Base-by-base conservation (phyloP, 345 rosid genomes). In the Pistacia vera region DNA sequence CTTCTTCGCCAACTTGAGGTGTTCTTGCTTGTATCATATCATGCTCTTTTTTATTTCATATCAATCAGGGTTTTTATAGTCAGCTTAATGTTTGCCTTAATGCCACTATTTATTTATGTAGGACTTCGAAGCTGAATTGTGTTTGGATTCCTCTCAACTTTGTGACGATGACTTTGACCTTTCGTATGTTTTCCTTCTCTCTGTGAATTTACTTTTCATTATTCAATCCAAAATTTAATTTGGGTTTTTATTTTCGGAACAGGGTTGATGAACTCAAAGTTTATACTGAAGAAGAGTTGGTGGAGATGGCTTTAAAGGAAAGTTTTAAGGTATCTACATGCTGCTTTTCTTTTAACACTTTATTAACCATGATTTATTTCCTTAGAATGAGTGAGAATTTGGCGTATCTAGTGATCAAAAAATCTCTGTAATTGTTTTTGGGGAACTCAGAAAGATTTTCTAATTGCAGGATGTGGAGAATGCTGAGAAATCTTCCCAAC, bases 251-350 rank as follows among this genome's bases (percentile, higher is more conserved):
- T 41, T 63, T 57, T 30, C 48, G 16, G 28, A 80, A 58, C 81
- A 87, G 90, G 68, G 88, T 91, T 56, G 91, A 89, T 63, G 91
- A 89, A 65, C 89, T 91, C 25, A 88, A 77, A 73, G 77, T 85
- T 73, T 73, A 84, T 58, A 76, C 72, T 2, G 90, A 88, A 49
- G 88, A 86, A 65, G 90, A 88, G 81, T 81, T 88, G 74, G 83
- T 86, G 55, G 91, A 83, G 73, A 83, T 88, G 90, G 95, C 91
- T 49, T 63, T 87, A 69, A 80, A 83, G 82, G 85, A 86, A 76
- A 85, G 85, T 61, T 77, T 79, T 78, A 71, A 66, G 64, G 95
- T 86, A 71, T 57, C 38, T 68, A 51, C 22, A 25, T 66, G 25
- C 54, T 56, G 51, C 55, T 16, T 41, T 75, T 13, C 7, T 67